A percentile compares a stretch with the other conserved stretches of the same genome.
These are phyloP conservation scores for apple (Malus domestica) DNA, from an alignment of 306 rosid genomes.

Conservation along the genomic window DNA sequence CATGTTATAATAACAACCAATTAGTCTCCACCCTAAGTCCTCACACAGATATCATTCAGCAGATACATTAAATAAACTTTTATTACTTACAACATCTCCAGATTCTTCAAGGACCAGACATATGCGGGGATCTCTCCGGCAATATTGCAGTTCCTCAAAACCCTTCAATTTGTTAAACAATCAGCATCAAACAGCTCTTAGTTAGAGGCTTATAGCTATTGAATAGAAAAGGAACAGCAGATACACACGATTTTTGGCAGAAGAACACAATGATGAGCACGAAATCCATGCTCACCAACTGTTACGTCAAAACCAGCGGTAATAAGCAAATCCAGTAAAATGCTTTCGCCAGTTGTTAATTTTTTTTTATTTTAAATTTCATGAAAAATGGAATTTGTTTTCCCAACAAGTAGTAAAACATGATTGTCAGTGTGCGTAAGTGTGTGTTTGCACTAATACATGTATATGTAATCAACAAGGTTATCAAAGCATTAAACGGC, in stretches of 20 bases:
- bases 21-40: neutral
- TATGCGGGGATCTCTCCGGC: conserved; percentile 52
- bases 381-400: no score
- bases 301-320: no score
- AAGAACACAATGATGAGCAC: no score
- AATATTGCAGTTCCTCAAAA: conserved; percentile 70
- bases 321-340: no score
- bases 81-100: conserved; percentile 56
- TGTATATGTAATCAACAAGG: neutral
- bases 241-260: no score
- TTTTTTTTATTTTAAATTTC: no score
- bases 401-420: neutral
- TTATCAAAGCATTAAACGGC: neutral
- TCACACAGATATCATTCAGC: neutral
- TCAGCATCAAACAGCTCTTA: neutral
- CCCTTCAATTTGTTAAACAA: conserved; percentile 25
- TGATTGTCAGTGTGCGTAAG: neutral
- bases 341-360: no score
- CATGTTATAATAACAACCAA: neutral
- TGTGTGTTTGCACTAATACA: no score
- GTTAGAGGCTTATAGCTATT: neutral
- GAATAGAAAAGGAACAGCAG: neutral
- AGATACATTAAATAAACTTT: neutral
- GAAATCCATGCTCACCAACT: no score
- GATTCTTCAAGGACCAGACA: conserved; percentile 37